Conservation (phyloP, 1,139 yeast species). For the Yamadazyma siamensis region DNA sequence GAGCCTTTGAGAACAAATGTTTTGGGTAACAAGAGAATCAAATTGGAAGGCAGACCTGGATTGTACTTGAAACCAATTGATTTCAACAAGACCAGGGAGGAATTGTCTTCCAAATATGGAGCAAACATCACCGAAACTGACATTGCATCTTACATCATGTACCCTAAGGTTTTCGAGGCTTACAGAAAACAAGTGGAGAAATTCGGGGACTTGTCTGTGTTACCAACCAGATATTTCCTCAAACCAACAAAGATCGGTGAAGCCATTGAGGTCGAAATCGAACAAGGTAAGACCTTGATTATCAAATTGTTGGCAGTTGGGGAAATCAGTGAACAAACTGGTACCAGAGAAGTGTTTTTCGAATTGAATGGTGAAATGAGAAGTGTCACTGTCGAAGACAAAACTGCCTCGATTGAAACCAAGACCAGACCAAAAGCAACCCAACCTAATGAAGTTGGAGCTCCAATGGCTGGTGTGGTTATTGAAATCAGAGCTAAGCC, state of each 20-base stretch:
- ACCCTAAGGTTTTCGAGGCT: constrained; percentile 93
- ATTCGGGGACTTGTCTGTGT: constrained; percentile 89
- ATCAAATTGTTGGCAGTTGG: constrained; percentile 91
- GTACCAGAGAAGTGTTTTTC: constrained; percentile 93
- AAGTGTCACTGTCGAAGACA: constrained; percentile 89
- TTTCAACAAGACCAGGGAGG: constrained; percentile 65
- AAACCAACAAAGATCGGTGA: constrained; percentile 85
- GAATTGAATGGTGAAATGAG: constrained; percentile 98
- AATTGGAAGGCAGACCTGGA: constrained; percentile 88
- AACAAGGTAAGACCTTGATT: constrained; percentile 91
- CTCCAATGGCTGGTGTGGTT: constrained; percentile 99
- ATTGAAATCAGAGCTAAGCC: constrained; percentile 89
- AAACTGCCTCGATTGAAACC: constrained; percentile 78
- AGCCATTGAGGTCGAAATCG: constrained; percentile 85
- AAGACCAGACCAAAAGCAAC: constrained; percentile 90
- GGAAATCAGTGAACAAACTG: constrained; percentile 79
- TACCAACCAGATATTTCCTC: constrained; percentile 89
- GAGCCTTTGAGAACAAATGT: constrained; percentile 94
- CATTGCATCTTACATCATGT: constrained; percentile 94
- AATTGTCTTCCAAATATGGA: constrained; percentile 63
- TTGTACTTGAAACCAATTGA: constrained; percentile 81
- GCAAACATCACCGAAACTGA: constrained; percentile 72
- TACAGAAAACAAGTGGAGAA: constrained; percentile 69
- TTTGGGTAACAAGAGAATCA: constrained; percentile 80
- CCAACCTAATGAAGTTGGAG: constrained; percentile 91